Evolutionary conservation across 83 land plant species (phyloP), one percentile per base, ranked within the genome.

Genomic region (Picea abies): DNA sequence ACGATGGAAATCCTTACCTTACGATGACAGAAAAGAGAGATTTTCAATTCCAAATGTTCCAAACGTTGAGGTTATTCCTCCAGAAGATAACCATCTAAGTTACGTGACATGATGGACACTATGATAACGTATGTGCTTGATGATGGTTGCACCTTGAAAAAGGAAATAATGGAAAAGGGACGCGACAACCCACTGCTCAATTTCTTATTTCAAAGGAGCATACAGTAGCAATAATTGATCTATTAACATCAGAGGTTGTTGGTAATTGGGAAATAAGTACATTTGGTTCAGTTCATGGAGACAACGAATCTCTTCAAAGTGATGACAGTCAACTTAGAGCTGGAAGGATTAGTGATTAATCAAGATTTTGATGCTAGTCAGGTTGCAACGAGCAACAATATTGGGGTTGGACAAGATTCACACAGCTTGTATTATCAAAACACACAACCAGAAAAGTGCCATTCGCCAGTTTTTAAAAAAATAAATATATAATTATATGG

Each of bases 261-360:
- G 99, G 99, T 22, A 97, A 96, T 89, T 95, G 98, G 98, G 96
- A 95, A 29, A 70, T 81, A 71, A 90, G 90, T 83, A 95, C 98
- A 20, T 90, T 90, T 25, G 91, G 93, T 11, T 92, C 98, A 78
- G 90, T 84, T 47, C 92, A 93, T 86, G 93, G 91, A 35, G 98
- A 95, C 73, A 92, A 93, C 82, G 92, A 91, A 25, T 89, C 93
- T 71, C 87, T 84, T 29, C 64, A 60, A 37, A 91, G 89, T 64
- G 84, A 65, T 69, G 90, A 83, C n/a, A 61, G 80, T 64, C 35
- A 56, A 26, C 39, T 39, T 16, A 83, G 76, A 41, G 82, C 71
- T 52, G 85, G 84, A 23, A 85, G 79, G 52, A 26, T 62, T 60
- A 84, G 70, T 39, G 84, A 81, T 69, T 72, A 32, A n/a, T 29